Evolutionary conservation across 2,329 filamentous ascomycete species (phyloP), one percentile per base, ranked within the genome.

Genomic region (Alternaria burnsii): DNA sequence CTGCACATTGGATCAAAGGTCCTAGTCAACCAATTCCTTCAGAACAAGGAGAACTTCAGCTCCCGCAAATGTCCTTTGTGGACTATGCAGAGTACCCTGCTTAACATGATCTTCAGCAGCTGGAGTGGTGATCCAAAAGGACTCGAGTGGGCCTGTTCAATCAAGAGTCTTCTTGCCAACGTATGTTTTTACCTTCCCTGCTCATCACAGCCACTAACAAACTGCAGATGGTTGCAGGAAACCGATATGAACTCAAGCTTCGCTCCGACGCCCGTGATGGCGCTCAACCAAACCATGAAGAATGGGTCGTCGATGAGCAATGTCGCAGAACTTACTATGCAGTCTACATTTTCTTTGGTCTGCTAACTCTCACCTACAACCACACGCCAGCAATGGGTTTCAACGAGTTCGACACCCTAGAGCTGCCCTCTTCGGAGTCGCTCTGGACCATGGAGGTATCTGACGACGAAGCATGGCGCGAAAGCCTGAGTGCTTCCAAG

Each of bases 51-150:
- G 79, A 97, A 97, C 81, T 98, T 98, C 79, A 97, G 94, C 83
- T 98, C 95, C 9, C 89, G 94, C 71, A 98, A 97, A 79, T 98
- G 94, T 73, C 95, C 95, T 4, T 82, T 99, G 14, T 98, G 95
- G 94, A 95, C 94, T 48, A 98, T 98, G 93, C 95, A 99, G 78
- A 93, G 92, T 78, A 97, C 94, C 4, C 83, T 99, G 55, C 84
- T 99, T 59, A 99, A 99, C 84, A 98, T 98, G 95, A 90, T 97
- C 68, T 98, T 99, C 78, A 93, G 95, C 56, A 98, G 94, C 84
- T 99, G 95, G 95, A 98, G 95, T 78, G 95, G 95, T 72, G 95
- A 98, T 75, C 91, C 95, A 36, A 98, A 97, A 81, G 95, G 95
- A 38, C 86, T 99, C 3, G 95, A 99, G 79, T 99, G 95, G 95